Base-by-base conservation (phyloP, 805 yeast species). In the Candida gorgasii region DNA sequence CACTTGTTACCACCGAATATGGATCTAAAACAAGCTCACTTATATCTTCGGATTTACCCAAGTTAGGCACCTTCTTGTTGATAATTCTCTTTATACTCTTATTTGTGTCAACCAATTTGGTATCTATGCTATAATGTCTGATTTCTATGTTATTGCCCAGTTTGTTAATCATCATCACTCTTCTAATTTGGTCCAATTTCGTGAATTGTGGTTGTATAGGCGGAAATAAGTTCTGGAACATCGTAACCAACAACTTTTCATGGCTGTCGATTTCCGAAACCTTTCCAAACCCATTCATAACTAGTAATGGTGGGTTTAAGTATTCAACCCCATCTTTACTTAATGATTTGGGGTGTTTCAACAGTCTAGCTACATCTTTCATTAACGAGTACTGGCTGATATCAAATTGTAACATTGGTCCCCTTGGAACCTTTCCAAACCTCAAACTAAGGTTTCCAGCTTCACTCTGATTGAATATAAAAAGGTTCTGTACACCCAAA, bases 221-320 rank as follows among this genome's bases (percentile, higher is more conserved):
- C 5, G 99, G 99, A 63, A 92, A 88, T 80, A 93, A 81, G 67
- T 89, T 89, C 66, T 93, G 99, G 68, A 93, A 88, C 70, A 89
- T 82, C 3, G 97, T 87, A 22, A 95, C 80, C 43, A 89, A 62
- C 47, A 92, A 73, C 54, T 89, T 87, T 61, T 92, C 98, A 51
- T 83, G 82, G 27, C 79, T 76, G 27, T 73, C 78, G 15, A 84
- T 80, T 43, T 77, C 79, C 29, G 71, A 69, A 9, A 27, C 34
- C 19, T 32, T 32, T 9, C 30, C 29, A 61, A 93, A 93, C n/a
- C 96, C 96, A 63, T 93, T 92, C 73, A 93, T 72, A 2, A 93
- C 98, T 48, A 93, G 69, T 52, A 93, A 72, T 5, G 99, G 99
- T 14, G 99, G 98, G 48, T 78, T 73, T 43, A 75, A 48, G 47